Base-by-base conservation (phyloP, 768 basidiomycete genomes). In the Trametes cingulata region DNA sequence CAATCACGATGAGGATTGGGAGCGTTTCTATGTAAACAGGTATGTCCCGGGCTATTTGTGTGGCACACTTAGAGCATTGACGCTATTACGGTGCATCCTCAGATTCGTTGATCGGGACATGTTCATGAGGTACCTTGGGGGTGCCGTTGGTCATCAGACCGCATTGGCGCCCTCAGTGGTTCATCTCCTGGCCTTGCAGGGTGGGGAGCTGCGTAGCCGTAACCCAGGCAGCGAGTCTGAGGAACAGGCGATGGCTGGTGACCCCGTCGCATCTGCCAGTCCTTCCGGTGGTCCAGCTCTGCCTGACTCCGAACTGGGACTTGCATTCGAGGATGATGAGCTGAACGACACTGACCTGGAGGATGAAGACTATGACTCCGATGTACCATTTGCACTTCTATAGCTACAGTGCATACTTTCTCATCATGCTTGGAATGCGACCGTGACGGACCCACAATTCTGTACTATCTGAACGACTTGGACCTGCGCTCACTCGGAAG, bases 1-100 rank as follows among this genome's bases (percentile, higher is more conserved):
- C 1, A 55, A 61, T 14, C 42, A 48, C 12, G 53, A 68, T 13
- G 53, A 67, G 4, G 70, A 70, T 22, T 69, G 62, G 61, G 29
- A 52, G 2, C 56, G 53, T 17, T 68, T 69, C 50, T 70, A 73
- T 58, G 68, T 73, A 6, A 65, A 62, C 41, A 60, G 67, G 71
- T 72, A 49, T 39, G 67, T n/a, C 62, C 13, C 22, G n/a, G n/a
- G n/a, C n/a, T n/a, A n/a, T 8, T 15, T 25, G 20, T 67, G 9
- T 65, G 29, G 56, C 53, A 29, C 7, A 2, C 2, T 24, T 3
- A 7, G 25, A n/a, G 10, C 13, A 6, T 27, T 14, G 22, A 6
- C 9, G 25, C 10, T n/a, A n/a, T 36, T 14, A 42, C 2, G 2
- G 3, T 12, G 6, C n/a, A n/a, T 19, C 19, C 4, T 6, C 27